Evolutionary conservation across 306 rosid genomes (phyloP).

Genomic region (Sindora glabra): DNA sequence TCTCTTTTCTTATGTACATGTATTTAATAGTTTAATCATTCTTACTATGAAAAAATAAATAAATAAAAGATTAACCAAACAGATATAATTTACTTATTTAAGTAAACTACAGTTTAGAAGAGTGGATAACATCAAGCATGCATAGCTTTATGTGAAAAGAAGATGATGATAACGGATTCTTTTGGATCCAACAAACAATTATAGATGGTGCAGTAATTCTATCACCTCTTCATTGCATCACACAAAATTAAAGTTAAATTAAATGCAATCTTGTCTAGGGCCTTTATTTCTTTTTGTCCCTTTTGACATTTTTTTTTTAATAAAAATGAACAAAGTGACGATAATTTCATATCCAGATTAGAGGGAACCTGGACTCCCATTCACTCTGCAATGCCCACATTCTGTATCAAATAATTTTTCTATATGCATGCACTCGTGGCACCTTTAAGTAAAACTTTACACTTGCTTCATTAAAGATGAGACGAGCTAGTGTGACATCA

Average conservation of each 20-base stretch:
- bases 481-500: no score
- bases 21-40: no score
- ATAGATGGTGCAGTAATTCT: constrained; percentile 1
- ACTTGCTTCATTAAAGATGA: no score
- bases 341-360: constrained; percentile 28
- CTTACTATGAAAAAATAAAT: no score
- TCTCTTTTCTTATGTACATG: no score
- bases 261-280: constrained; percentile 32
- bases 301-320: constrained; percentile 6
- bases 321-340: constrained; percentile 2
- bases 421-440: constrained; percentile 21
- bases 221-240: constrained; percentile 9
- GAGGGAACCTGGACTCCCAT: constrained; percentile 27
- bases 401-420: background rate
- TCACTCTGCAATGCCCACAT: constrained; percentile 9
- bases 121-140: no score
- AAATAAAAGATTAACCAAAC: no score
- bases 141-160: no score
- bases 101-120: no score
- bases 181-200: background rate
- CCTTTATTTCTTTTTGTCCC: background rate
- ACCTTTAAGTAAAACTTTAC: constrained; percentile 17
- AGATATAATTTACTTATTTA: no score
- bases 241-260: constrained; percentile 21
- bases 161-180: no score